These are phyloP conservation scores for Geotrichum siamense DNA, from an alignment of 1,139 yeast genomes.

Conservation along the genomic window DNA sequence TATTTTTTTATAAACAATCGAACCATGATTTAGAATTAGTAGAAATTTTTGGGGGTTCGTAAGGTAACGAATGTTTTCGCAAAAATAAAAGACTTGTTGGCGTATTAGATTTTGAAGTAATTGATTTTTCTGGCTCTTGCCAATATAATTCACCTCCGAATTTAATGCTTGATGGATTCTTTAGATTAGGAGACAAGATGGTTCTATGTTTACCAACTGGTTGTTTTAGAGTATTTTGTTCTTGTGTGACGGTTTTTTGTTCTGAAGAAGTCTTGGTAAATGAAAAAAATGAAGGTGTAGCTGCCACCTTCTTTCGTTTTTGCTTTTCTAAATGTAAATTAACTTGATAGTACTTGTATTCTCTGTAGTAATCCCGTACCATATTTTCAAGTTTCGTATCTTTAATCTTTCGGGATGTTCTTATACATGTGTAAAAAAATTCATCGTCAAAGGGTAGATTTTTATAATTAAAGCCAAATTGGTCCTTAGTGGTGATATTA, in stretches of 20 bases:
- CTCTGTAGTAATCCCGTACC: slow-evolving; percentile 12
- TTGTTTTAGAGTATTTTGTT: neutral
- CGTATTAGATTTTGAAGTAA: neutral
- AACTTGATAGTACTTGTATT: slow-evolving; percentile 3
- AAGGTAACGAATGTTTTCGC: neutral
- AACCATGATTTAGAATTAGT: neutral
- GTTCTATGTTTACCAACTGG: neutral
- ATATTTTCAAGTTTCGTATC: slow-evolving; percentile 4
- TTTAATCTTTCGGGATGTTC: slow-evolving; percentile 11
- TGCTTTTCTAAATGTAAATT: slow-evolving; percentile 7
- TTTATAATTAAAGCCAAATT: slow-evolving; percentile 8
- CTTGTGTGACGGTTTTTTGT: no score
- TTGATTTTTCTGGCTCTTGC: neutral
- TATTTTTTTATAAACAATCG: slow-evolving; percentile 4
- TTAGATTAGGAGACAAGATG: neutral
- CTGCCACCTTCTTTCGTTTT: neutral
- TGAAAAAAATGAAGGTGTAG: slow-evolving; percentile 5
- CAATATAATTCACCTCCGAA: slow-evolving; percentile 2
- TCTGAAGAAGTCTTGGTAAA: neutral
- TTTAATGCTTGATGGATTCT: neutral
- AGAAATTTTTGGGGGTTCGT: neutral
- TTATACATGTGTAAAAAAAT: slow-evolving; percentile 8
- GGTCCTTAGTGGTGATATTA: neutral
- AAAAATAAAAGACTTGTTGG: neutral
- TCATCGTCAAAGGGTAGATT: slow-evolving; percentile 15